Conservation (phyloP, 768 basidiomycete genomes). For the Imleria badia region DNA sequence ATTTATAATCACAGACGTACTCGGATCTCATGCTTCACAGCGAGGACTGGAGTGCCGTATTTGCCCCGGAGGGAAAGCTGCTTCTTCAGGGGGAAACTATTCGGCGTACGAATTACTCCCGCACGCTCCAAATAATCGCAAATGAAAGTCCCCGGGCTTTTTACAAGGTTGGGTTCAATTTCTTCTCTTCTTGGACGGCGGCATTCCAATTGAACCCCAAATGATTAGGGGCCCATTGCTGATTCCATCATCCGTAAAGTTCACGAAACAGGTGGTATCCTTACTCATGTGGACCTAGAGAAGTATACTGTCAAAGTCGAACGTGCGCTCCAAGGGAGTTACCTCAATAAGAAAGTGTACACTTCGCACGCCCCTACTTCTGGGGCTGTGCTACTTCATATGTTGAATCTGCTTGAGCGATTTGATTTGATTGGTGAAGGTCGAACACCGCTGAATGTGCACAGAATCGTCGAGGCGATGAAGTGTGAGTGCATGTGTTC, state of each 20-base stretch:
- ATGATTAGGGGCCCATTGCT: constrained; percentile 71
- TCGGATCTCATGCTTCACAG: constrained; percentile 58
- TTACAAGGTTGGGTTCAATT: constrained; percentile 56
- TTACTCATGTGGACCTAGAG: constrained; percentile 72
- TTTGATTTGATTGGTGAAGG: constrained; percentile 54
- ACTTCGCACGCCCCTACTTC: constrained; percentile 84
- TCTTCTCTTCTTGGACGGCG: constrained; percentile 4
- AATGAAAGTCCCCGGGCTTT: constrained; percentile 76
- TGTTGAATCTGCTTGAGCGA: constrained; percentile 88
- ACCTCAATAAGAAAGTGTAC: constrained; percentile 76
- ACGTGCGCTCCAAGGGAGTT: constrained; percentile 76
- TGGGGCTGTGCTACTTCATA: constrained; percentile 87
- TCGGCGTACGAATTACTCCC: constrained; percentile 69
- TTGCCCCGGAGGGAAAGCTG: constrained; percentile 73
- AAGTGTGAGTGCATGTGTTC: constrained; percentile 59
- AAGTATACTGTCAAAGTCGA: constrained; percentile 67
- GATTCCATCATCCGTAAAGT: constrained; percentile 75
- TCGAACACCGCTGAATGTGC: constrained; percentile 62
- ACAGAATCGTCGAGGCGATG: constrained; percentile 80
- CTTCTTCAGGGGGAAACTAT: constrained; percentile 76
- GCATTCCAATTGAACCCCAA: constrained; percentile 14
- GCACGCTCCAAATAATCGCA: constrained; percentile 74
- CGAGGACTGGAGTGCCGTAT: constrained; percentile 79
- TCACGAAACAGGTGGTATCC: constrained; percentile 70
- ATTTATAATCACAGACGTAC: constrained; percentile 36